Percentiles rank a stretch among this genome's conserved stretches.
Evolutionary conservation across 495 filamentous ascomycete species (phyloP).

Genomic region (Paragyromitra xinjiangensis): DNA sequence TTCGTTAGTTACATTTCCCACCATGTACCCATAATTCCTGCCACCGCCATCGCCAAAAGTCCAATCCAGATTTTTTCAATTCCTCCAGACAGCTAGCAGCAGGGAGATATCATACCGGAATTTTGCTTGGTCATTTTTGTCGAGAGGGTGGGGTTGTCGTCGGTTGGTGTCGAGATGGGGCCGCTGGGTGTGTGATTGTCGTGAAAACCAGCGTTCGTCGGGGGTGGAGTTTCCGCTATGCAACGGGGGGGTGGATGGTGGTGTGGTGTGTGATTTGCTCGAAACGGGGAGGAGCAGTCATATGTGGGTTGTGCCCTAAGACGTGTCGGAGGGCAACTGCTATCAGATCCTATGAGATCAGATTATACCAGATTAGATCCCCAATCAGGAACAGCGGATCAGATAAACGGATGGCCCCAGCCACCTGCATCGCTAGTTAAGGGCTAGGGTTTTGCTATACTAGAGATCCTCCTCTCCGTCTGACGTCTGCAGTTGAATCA

Average conservation of each 20-base stretch:
- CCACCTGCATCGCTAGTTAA: background rate
- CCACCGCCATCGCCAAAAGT: background rate
- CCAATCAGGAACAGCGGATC: conserved; percentile 3
- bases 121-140: conserved; percentile 69
- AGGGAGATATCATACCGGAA: conserved; percentile 59
- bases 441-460: background rate
- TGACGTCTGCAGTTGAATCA: conserved; percentile 6
- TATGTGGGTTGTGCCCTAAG: conserved; percentile 28
- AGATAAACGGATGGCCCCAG: conserved; percentile 8
- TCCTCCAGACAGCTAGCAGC: background rate
- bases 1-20: conserved; percentile 4
- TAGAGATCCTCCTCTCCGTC: background rate
- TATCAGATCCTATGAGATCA: conserved; percentile 11
- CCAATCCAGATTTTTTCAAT: background rate
- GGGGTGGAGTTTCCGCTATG: conserved; percentile 38
- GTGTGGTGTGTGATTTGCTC: background rate
- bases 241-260: background rate
- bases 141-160: conserved; percentile 56
- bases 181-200: conserved; percentile 37
- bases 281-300: conserved; percentile 28
- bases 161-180: conserved; percentile 44
- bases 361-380: background rate
- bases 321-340: background rate
- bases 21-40: background rate
- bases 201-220: conserved; percentile 35